A percentile compares a stretch with the other conserved stretches of the same genome.
These are phyloP conservation scores for Fomitopsis pulvina DNA, from an alignment of 768 basidiomycete genomes.

Conservation along the genomic window DNA sequence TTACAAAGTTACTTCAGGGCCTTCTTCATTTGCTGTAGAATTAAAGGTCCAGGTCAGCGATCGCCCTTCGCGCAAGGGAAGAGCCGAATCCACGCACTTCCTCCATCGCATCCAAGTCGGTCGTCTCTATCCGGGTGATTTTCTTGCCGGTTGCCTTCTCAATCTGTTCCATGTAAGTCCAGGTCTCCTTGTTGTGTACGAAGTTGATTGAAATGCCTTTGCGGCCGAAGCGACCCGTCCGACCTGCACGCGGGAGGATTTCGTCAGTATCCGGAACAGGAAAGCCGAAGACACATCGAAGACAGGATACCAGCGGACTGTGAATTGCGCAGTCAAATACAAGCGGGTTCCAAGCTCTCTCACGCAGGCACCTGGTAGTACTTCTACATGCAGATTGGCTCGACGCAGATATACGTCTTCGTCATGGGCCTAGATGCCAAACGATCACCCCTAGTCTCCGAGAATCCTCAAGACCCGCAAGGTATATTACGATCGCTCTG, in stretches of 20 bases:
- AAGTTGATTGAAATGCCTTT: slow-evolving; percentile 98
- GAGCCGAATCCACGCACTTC: slow-evolving; percentile 45
- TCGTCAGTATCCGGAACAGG: background rate
- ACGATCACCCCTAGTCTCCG: background rate
- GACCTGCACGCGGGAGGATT: slow-evolving; percentile 44
- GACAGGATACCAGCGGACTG: background rate
- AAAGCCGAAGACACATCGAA: background rate
- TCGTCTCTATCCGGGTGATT: slow-evolving; percentile 83
- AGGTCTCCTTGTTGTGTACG: slow-evolving; percentile 85
- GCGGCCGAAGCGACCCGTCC: slow-evolving; percentile 96
- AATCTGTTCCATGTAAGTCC: slow-evolving; percentile 86
- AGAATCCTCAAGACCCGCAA: background rate
- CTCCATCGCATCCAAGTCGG: slow-evolving; percentile 92
- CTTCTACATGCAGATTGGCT: background rate
- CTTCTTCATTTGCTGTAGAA: slow-evolving; percentile 70
- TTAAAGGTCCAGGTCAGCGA: background rate
- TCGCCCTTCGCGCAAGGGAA: background rate
- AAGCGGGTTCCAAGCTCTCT: background rate
- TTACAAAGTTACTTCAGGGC: slow-evolving; percentile 49
- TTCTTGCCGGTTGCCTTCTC: slow-evolving; percentile 69
- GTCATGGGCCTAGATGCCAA: background rate
- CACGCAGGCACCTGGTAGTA: background rate
- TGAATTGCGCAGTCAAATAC: background rate
- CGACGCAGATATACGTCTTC: background rate
- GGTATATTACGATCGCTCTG: background rate